Evolutionary conservation across 225 moss, liverwort and hornwort genomes (phyloP).

Genomic region (Ulota crispa): DNA sequence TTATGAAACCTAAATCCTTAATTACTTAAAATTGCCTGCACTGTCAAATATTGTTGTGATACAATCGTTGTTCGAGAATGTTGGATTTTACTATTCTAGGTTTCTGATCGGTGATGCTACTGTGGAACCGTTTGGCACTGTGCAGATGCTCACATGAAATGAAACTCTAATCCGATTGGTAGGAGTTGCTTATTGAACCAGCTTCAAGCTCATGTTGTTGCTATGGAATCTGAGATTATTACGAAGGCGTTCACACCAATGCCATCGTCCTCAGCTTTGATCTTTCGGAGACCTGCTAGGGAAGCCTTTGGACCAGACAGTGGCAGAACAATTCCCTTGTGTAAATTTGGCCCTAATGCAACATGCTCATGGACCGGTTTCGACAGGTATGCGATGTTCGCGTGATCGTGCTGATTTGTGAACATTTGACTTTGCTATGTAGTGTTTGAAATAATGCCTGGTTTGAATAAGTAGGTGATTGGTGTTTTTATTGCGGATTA

Average conservation of each 20-base stretch:
- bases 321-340: background rate
- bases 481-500: background rate
- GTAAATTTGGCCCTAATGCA: background rate
- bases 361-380: constrained; percentile 13
- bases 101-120: background rate
- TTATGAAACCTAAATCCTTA: background rate
- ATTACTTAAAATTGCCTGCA: background rate
- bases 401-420: background rate
- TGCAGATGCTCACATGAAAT: constrained; percentile 6
- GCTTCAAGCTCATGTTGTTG: constrained; percentile 10
- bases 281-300: background rate
- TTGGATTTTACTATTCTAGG: background rate
- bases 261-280: constrained; percentile 1
- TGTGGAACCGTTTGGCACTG: background rate
- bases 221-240: constrained; percentile 25
- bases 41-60: background rate
- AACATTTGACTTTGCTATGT: background rate
- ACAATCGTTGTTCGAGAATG: background rate
- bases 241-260: constrained; percentile 1
- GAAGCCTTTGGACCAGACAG: background rate
- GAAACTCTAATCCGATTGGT: background rate
- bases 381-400: constrained; percentile 16
- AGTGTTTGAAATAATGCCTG: background rate
- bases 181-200: background rate
- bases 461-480: background rate